Percentiles rank a stretch among this genome's conserved stretches.
Evolutionary conservation across 148 eudicot species (phyloP).

Genomic region (Fagopyrum homotropicum): DNA sequence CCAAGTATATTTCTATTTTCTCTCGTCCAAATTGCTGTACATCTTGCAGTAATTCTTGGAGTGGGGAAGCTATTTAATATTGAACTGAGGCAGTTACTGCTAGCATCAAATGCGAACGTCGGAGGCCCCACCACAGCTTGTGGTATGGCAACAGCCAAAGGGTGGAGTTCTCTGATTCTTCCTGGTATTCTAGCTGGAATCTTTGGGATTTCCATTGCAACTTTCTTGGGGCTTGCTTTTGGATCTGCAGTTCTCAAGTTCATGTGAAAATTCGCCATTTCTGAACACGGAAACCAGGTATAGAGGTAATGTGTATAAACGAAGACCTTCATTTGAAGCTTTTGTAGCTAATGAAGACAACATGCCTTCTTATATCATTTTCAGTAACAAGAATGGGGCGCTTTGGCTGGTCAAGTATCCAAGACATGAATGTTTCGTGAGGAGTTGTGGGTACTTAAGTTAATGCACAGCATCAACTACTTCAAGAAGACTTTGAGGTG

Average conservation of each 20-base stretch:
- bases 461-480: neutral
- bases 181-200: slow-evolving; percentile 94
- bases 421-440: neutral
- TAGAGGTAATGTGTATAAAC: neutral
- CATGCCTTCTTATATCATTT: neutral
- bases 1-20: slow-evolving; percentile 84
- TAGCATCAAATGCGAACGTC: slow-evolving; percentile 89
- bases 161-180: slow-evolving; percentile 76
- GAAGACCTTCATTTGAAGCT: neutral
- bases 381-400: neutral
- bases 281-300: neutral
- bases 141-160: slow-evolving; percentile 98
- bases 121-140: slow-evolving; percentile 97
- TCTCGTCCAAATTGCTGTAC: slow-evolving; percentile 65
- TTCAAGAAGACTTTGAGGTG: neutral
- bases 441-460: neutral
- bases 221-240: slow-evolving; percentile 73
- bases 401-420: neutral
- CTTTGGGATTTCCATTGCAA: slow-evolving; percentile 84
- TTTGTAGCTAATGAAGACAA: neutral
- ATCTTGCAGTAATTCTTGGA: slow-evolving; percentile 74
- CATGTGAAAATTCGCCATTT: slow-evolving; percentile 31
- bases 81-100: slow-evolving; percentile 54
- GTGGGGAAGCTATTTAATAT: slow-evolving; percentile 58
- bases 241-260: slow-evolving; percentile 51